Evolutionary conservation across 371 early-diverging fungal genomes (phyloP).

Genomic region (Entomophthora muscae): DNA sequence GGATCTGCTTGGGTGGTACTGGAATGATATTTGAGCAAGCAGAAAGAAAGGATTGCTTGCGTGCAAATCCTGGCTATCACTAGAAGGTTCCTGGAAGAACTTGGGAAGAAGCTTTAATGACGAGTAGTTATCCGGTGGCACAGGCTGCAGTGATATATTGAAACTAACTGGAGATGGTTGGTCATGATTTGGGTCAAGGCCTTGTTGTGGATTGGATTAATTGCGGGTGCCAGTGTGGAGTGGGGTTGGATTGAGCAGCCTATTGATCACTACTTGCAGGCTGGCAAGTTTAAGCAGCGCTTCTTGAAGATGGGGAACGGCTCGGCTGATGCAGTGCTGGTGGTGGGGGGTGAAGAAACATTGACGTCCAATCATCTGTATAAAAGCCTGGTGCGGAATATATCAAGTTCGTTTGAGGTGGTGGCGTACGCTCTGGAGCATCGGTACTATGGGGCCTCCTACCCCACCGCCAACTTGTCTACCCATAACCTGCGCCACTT

Average conservation of each 20-base stretch:
- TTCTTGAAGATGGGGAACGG: constrained; percentile 45
- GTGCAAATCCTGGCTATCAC: too few relatives aligned
- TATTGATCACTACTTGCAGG: neutral
- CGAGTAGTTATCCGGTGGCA: too few relatives aligned
- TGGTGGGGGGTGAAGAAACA: constrained; percentile 23
- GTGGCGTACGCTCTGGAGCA: constrained; percentile 51
- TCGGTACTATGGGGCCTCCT: constrained; percentile 51
- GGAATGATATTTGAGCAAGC: too few relatives aligned
- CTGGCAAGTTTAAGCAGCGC: constrained; percentile 30
- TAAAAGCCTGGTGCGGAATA: constrained; percentile 12
- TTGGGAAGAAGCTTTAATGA: too few relatives aligned
- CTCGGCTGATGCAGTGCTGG: constrained; percentile 32
- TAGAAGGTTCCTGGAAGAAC: too few relatives aligned
- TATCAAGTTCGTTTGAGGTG: constrained; percentile 40
- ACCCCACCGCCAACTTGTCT: constrained; percentile 17
- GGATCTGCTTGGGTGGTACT: too few relatives aligned
- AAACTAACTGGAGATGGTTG: too few relatives aligned
- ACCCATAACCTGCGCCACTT: constrained; percentile 22
- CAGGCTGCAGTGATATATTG: too few relatives aligned
- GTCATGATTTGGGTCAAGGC: too few relatives aligned
- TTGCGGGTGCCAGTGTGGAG: too few relatives aligned
- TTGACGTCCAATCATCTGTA: constrained; percentile 17
- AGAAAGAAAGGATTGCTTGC: too few relatives aligned
- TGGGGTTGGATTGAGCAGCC: neutral
- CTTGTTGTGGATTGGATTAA: too few relatives aligned